Evolutionary conservation across 257 asterid genomes (phyloP).

Genomic region (Fraxinus excelsior): DNA sequence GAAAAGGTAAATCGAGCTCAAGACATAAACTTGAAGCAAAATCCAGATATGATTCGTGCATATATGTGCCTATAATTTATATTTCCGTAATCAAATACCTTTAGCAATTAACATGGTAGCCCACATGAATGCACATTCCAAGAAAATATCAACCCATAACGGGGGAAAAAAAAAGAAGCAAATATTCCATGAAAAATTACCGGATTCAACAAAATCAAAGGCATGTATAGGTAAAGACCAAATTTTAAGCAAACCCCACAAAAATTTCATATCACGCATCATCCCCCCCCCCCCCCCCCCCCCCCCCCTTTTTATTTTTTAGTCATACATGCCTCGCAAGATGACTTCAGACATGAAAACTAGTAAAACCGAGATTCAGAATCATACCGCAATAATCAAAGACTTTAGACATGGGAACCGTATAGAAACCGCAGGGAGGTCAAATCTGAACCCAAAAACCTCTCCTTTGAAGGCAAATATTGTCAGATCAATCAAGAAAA

Average conservation of each 20-base stretch:
- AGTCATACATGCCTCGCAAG: too few relatives aligned
- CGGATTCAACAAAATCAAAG: background rate
- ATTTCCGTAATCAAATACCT: too few relatives aligned
- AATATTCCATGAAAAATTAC: background rate
- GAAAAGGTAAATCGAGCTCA: background rate
- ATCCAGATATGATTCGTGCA: background rate
- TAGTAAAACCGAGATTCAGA: slow-evolving; percentile 28
- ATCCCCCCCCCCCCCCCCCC: too few relatives aligned
- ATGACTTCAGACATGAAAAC: too few relatives aligned
- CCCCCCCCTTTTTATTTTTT: too few relatives aligned
- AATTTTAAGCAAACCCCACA: too few relatives aligned
- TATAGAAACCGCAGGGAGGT: slow-evolving; percentile 31
- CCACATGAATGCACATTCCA: too few relatives aligned
- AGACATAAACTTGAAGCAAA: slow-evolving; percentile 12
- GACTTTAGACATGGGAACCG: slow-evolving; percentile 68
- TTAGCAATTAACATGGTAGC: too few relatives aligned
- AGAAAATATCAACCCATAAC: too few relatives aligned
- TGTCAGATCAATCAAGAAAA: slow-evolving; percentile 43
- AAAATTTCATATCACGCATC: too few relatives aligned
- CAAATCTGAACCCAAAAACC: slow-evolving; percentile 50
- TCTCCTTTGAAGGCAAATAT: slow-evolving; percentile 63
- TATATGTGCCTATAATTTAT: background rate
- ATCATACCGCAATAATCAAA: slow-evolving; percentile 74
- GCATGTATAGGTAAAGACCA: too few relatives aligned
- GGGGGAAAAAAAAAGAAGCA: too few relatives aligned